Percentiles rank a stretch among this genome's conserved stretches.
Evolutionary conservation across 768 basidiomycete species (phyloP).

Genomic region (Phlegmacium glaucopus): DNA sequence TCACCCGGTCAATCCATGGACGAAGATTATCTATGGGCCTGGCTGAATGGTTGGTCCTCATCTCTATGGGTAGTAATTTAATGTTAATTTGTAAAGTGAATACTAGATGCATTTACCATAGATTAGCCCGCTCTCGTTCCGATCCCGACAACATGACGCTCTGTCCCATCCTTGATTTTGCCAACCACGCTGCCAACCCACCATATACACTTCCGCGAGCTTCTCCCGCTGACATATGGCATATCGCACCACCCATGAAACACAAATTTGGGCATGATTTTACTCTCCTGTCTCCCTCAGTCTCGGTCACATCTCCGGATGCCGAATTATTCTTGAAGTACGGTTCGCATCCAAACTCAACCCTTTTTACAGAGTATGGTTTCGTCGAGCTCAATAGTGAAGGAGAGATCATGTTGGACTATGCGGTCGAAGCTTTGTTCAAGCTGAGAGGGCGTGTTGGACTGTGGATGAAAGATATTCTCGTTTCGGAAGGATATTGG

Average conservation of each 20-base stretch:
- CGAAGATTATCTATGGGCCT: slow-evolving; percentile 77
- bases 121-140: slow-evolving; percentile 42
- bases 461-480: slow-evolving; percentile 43
- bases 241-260: slow-evolving; percentile 28
- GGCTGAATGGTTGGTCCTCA: slow-evolving; percentile 73
- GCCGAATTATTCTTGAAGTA: slow-evolving; percentile 79
- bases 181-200: slow-evolving; percentile 61
- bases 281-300: slow-evolving; percentile 46
- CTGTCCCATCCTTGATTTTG: slow-evolving; percentile 88
- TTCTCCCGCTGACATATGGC: slow-evolving; percentile 33
- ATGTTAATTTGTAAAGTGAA: slow-evolving; percentile 58
- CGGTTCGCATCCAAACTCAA: slow-evolving; percentile 73
- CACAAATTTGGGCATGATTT: slow-evolving; percentile 41
- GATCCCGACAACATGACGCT: slow-evolving; percentile 80
- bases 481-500: slow-evolving; percentile 77
- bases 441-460: slow-evolving; percentile 36
- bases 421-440: slow-evolving; percentile 50
- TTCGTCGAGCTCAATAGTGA: slow-evolving; percentile 53
- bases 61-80: neutral
- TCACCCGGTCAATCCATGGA: slow-evolving; percentile 15
- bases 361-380: slow-evolving; percentile 87
- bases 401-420: slow-evolving; percentile 65
- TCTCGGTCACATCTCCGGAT: slow-evolving; percentile 37
- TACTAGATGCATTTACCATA: slow-evolving; percentile 84
- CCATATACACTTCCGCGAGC: slow-evolving; percentile 42